A percentile compares a stretch with the other conserved stretches of the same genome.
These are phyloP conservation scores for Amoebophrya sp. DNA, from an alignment of 169 alveolate species.

Conservation along the genomic window DNA sequence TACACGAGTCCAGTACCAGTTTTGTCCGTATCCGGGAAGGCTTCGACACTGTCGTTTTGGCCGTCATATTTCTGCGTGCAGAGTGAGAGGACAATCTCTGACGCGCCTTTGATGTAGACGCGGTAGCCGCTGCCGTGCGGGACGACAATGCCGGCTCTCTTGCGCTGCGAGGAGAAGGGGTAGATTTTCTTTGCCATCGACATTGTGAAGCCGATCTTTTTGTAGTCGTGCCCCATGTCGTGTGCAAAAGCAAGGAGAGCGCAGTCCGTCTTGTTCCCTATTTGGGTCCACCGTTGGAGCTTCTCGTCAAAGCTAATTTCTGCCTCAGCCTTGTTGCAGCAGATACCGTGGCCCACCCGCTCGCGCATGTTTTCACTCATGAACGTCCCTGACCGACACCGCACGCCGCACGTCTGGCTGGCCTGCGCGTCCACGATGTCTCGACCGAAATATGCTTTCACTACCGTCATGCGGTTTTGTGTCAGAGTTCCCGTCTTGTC, in stretches of 20 bases:
- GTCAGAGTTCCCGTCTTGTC: conserved; percentile 89
- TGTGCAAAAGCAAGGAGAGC: conserved; percentile 63
- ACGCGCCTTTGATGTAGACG: background rate
- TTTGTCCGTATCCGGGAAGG: background rate
- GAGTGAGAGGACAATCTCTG: background rate
- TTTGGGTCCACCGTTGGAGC: background rate
- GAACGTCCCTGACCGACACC: background rate
- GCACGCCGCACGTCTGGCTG: background rate
- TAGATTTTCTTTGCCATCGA: background rate
- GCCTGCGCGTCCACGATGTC: background rate
- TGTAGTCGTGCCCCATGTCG: conserved; percentile 53
- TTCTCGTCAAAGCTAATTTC: background rate
- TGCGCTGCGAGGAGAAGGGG: background rate
- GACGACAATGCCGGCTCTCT: background rate
- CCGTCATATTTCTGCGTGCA: background rate
- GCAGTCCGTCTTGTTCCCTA: conserved; percentile 67
- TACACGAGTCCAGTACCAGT: background rate
- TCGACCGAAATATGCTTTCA: background rate
- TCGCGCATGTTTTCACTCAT: background rate
- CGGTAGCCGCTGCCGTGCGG: background rate
- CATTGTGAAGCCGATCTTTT: conserved; percentile 1
- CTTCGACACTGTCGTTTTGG: background rate
- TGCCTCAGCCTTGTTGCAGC: background rate
- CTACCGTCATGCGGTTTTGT: conserved; percentile 73
- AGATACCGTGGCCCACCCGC: background rate